Base-by-base conservation (phyloP, 2,329 filamentous ascomycete genomes). In the Trichoderma hamatum region DNA sequence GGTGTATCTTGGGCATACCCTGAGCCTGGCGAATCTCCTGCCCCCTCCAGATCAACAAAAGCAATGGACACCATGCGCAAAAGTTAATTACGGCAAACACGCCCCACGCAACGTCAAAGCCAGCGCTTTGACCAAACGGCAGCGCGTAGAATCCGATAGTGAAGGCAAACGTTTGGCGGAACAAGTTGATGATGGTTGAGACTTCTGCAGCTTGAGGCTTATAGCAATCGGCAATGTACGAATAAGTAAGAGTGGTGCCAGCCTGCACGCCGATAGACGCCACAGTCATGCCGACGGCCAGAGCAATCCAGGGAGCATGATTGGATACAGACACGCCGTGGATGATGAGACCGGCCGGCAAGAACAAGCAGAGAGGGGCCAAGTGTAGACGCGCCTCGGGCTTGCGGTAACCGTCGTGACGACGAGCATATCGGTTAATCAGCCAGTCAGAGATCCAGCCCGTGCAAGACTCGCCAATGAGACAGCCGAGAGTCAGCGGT, bases 371-470 rank as follows among this genome's bases (percentile, higher is more conserved):
- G 0, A 66, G 63, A 34, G 63, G 63, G 2, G 63, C 63, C 11
- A 66, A 16, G 14, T 66, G 63, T 36, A 66, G 63, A 24, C 63
- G 63, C 14, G 63, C 51, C 52, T 66, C 63, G 1, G 63, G 52
- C n/a, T 66, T 58, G 26, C 63, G 54, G 28, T 66, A 66, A 1
- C 63, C 63, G 13, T 66, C 63, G 2, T 66, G 63, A 10, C 63
- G 63, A n/a, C 63, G 63, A 11, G 63, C 63, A 26, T 66, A 66
- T 5, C 63, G 63, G 36, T 66, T 66, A 28, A 66, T 66, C 21
- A 66, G 28, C 63, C 63, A 66, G n/a, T 66, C 63, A 10, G 63
- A 66, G 52, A 66, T 66, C 63, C 63, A 66, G 1, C 63, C 63
- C n/a, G 63, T 66, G 52, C 63, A 66, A 21, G 52, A 26, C 63